Evolutionary conservation across 23 red algal species (phyloP), one percentile per base, ranked within the genome.

Genomic region (Gracilaria vermiculophylla): DNA sequence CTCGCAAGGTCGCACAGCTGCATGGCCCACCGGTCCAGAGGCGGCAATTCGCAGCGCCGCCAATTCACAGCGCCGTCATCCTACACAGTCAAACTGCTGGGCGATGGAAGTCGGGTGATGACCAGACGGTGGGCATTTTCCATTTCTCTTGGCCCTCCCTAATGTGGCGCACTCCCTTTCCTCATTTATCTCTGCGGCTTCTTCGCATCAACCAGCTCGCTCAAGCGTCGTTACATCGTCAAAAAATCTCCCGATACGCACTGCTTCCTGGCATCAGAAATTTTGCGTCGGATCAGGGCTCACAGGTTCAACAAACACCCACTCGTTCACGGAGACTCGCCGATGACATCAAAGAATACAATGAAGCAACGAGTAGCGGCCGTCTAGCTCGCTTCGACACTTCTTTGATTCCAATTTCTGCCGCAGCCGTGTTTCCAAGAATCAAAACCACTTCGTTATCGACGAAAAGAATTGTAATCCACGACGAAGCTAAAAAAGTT

Each of bases 361-460:
- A 73, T 19, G 67, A 73, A 73, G 67, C 67, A 9, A 73, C 67
- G 15, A 42, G 67, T 40, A 73, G 39, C 25, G 67, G 67, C 25
- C 67, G 67, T 25, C n/a, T 45, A 73, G 67, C 67, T 29, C 67
- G 42, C n/a, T 73, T 45, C 54, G 84, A 88, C 40, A 35, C 84
- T 7, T 58, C 53, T 48, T 53, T 77, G 54, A 55, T 76, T 58
- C 84, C 84, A 3, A 28, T 64, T 25, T 19, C 62, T 13, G 45
- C 45, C 20, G 84, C 84, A 44, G 53, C 39, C 28, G 39, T 76
- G 37, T 88, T 88, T 88, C 84, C 84, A 40, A 43, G 84, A 32
- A 88, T 88, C 69, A 88, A 88, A 29, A 88, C 84, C 3, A 88
- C 84, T 17, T 64, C 52, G 20, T 70, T 88, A 9, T 88, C 84